Evolutionary conservation across 2,329 filamentous ascomycete species (phyloP).

Genomic region (Neonectria hederae): DNA sequence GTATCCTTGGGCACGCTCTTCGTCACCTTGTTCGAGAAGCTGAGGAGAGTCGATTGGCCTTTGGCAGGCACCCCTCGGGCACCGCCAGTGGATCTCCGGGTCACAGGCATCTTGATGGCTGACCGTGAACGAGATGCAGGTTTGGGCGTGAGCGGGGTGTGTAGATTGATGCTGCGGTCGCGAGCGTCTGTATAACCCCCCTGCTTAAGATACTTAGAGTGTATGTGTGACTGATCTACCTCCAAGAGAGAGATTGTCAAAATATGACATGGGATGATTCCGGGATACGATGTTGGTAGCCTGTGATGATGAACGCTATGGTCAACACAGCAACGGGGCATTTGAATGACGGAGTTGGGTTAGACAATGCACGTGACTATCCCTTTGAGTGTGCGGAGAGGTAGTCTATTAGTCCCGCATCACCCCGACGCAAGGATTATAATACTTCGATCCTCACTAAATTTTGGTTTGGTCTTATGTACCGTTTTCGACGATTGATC

Average conservation of each 20-base stretch:
- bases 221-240: constrained; percentile 1
- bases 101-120: constrained; percentile 56
- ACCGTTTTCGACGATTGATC: no score
- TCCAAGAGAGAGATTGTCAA: constrained; percentile 9
- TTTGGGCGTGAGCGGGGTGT: not conserved
- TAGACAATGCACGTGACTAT: no score
- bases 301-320: constrained; percentile 23
- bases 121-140: constrained; percentile 15
- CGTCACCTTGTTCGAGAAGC: constrained; percentile 66
- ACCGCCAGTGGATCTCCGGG: constrained; percentile 58
- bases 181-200: not conserved
- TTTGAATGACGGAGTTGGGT: no score
- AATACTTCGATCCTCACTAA: no score
- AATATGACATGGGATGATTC: constrained; percentile 10
- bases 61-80: constrained; percentile 51
- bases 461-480: no score
- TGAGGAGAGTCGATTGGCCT: constrained; percentile 63
- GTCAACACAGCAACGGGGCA: no score
- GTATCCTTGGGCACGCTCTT: constrained; percentile 60
- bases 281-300: not conserved
- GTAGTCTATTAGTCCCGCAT: no score
- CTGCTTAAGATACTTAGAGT: not conserved
- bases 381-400: no score
- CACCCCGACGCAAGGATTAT: no score
- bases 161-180: constrained; percentile 9